Percentiles rank a stretch among this genome's conserved stretches.
phyloP scores from a whole-genome alignment of 2,329 filamentous ascomycete genomes.

The Colletotrichum magnum region DNA sequence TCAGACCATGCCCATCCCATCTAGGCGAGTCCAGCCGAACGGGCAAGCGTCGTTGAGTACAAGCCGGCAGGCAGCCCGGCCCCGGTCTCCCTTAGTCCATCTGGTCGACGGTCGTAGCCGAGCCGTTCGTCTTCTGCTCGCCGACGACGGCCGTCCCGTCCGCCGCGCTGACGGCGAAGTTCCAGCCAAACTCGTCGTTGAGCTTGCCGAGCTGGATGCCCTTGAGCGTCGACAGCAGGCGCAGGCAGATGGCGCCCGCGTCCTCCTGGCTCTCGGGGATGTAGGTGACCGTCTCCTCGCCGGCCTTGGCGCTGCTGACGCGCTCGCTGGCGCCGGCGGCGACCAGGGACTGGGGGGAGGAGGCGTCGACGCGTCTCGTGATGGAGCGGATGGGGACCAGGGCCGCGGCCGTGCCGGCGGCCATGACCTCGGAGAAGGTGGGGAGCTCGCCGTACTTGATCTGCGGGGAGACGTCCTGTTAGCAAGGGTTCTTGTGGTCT shows the following conservation, averaged over 20 bases:
- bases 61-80: neutral
- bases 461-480: conserved; percentile 51
- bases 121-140: conserved; percentile 43
- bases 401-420: conserved; percentile 91
- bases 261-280: conserved; percentile 72
- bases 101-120: conserved; percentile 49
- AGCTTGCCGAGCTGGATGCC: conserved; percentile 88
- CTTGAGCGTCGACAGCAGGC: conserved; percentile 82
- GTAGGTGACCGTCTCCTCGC: conserved; percentile 68
- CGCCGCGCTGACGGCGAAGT: conserved; percentile 60
- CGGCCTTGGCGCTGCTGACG: conserved; percentile 52
- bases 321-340: conserved; percentile 52
- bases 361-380: conserved; percentile 70
- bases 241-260: conserved; percentile 79
- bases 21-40: conserved; percentile 11
- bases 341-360: conserved; percentile 56
- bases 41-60: neutral
- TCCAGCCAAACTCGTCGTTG: conserved; percentile 84
- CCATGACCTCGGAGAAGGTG: conserved; percentile 81
- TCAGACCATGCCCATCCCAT: neutral
- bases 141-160: conserved; percentile 59
- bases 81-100: conserved; percentile 46
- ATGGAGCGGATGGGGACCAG: conserved; percentile 94
- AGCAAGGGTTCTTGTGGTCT: neutral
- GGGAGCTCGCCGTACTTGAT: conserved; percentile 74